These are phyloP conservation scores for Cystobasidium slooffiae DNA, from an alignment of 1,284 basidiomycete genomes.

Conservation along the genomic window DNA sequence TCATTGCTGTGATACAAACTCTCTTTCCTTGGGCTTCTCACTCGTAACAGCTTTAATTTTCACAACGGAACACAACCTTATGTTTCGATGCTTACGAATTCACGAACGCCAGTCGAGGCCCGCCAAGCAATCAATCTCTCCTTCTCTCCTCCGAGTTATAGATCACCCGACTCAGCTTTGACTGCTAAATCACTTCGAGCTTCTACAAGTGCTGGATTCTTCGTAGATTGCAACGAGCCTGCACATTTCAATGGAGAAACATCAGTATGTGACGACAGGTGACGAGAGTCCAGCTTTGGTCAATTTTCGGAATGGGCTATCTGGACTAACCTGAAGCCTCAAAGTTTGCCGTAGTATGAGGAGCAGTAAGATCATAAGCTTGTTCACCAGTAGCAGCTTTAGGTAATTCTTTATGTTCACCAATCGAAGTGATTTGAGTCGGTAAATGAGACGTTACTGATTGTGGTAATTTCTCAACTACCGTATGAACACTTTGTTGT, in stretches of 20 bases:
- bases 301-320: no score
- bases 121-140: neutral
- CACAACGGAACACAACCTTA: no score
- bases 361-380: slow-evolving; percentile 25
- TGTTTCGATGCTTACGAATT: no score
- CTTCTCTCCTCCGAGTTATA: neutral
- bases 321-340: slow-evolving; percentile 36
- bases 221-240: slow-evolving; percentile 34
- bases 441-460: slow-evolving; percentile 21
- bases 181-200: slow-evolving; percentile 35
- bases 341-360: slow-evolving; percentile 34
- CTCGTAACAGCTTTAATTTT: no score
- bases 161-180: slow-evolving; percentile 29
- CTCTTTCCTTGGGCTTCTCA: no score
- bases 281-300: neutral
- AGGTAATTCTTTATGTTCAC: neutral
- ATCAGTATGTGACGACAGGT: neutral
- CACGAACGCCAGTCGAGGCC: neutral
- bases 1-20: no score
- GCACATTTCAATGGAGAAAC: neutral
- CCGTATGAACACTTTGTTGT: slow-evolving; percentile 20
- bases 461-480: slow-evolving; percentile 20
- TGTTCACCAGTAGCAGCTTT: slow-evolving; percentile 9
- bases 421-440: slow-evolving; percentile 11
- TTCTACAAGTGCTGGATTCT: slow-evolving; percentile 33